Conservation (phyloP, 1,284 basidiomycete genomes). For the Fistulina hepatica region DNA sequence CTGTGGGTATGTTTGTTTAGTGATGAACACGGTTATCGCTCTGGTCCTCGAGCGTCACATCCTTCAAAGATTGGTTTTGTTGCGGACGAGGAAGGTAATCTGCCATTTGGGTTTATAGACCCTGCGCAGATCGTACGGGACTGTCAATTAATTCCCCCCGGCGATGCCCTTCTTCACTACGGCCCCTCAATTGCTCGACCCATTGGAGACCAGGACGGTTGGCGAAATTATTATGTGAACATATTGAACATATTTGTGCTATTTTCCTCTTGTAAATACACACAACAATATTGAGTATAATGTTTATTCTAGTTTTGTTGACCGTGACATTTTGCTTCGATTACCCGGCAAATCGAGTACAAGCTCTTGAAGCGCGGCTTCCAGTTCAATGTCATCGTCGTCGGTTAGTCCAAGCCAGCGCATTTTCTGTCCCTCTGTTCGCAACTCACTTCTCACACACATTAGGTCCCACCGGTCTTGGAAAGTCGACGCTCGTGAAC, state of each 20-base stretch:
- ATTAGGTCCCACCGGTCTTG: conserved; percentile 90
- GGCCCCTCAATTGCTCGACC: not conserved
- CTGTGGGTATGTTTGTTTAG: conserved; percentile 24
- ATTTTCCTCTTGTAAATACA: no score
- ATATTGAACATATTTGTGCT: no score
- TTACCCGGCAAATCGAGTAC: conserved; percentile 97
- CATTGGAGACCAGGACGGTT: not conserved
- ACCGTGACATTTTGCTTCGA: conserved; percentile 62
- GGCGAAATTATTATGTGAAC: not conserved
- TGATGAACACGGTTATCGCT: conserved; percentile 9
- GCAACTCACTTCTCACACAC: no score
- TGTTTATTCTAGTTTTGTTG: not conserved
- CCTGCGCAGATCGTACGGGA: conserved; percentile 1
- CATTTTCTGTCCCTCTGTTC: no score
- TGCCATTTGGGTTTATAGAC: conserved; percentile 5
- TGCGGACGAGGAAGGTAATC: not conserved
- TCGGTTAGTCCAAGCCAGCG: conserved; percentile 79
- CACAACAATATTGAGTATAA: no score
- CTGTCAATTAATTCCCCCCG: conserved; percentile 1
- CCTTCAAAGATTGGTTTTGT: conserved; percentile 2
- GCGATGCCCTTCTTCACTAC: no score
- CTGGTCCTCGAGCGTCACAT: no score
- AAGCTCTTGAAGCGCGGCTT: conserved; percentile 98
- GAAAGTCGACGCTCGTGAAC: conserved; percentile 98
- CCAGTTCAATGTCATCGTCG: conserved; percentile 97